Conservation (phyloP, 192 early-diverging fungal species). For the Ramicandelaber brevisporus region DNA sequence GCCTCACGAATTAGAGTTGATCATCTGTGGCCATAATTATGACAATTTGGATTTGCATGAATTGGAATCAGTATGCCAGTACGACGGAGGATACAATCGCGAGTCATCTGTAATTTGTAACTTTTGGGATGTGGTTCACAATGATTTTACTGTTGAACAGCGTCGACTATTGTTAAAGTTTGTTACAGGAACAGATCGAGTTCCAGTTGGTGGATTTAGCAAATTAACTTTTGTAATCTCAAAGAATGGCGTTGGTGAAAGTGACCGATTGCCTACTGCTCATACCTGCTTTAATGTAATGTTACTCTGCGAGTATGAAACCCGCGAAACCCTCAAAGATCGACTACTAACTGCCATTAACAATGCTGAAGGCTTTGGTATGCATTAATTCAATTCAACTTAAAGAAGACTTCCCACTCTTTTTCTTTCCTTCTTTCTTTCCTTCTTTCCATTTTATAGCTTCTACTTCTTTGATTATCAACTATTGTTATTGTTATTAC, state of each 20-base stretch:
- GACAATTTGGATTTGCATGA: slow-evolving; percentile 66
- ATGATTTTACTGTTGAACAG: slow-evolving; percentile 53
- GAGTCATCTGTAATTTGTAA: slow-evolving; percentile 34
- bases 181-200: slow-evolving; percentile 74
- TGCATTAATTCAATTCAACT: too few species aligned
- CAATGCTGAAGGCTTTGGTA: slow-evolving; percentile 58
- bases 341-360: slow-evolving; percentile 53
- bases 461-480: too few species aligned
- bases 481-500: too few species aligned
- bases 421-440: too few species aligned
- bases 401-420: too few species aligned
- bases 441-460: too few species aligned
- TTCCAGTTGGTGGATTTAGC: slow-evolving; percentile 64
- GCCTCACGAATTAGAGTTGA: slow-evolving; percentile 69
- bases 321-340: slow-evolving; percentile 51
- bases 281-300: slow-evolving; percentile 88
- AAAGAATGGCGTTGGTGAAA: slow-evolving; percentile 63
- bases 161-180: slow-evolving; percentile 75
- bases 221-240: slow-evolving; percentile 69
- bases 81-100: slow-evolving; percentile 58
- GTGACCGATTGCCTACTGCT: slow-evolving; percentile 67
- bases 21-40: slow-evolving; percentile 66
- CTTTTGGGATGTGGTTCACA: slow-evolving; percentile 75
- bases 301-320: slow-evolving; percentile 56
- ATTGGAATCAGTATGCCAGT: slow-evolving; percentile 47